Evolutionary conservation across 1,284 basidiomycete species (phyloP), one percentile per base, ranked within the genome.

Genomic region (Phellinidium pouzarii): DNA sequence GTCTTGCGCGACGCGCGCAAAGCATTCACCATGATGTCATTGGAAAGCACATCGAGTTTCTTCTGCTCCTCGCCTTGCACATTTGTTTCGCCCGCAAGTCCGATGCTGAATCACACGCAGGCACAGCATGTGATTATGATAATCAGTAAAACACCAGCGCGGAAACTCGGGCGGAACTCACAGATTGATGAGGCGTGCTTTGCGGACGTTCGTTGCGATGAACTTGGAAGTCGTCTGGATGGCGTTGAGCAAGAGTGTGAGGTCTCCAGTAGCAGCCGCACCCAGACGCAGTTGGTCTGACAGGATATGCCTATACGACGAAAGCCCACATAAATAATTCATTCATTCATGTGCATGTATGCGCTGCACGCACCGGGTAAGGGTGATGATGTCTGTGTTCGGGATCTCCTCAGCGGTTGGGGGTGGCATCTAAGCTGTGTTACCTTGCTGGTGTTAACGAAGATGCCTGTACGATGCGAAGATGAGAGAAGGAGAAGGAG

Each of bases 21-120:
- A 37, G 91, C 84, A 65, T 98, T 99, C 68, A 99, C 82, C 96
- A 99, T 99, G 78, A 99, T 99, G 68, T 99, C 94, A 71, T 99
- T 99, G 20, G 94, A 91, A 48, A 99, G 78, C 19, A 98, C 88
- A 66, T 98, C 95, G 53, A 99, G 79, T 74, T 99, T 99, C 80
- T 99, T 99, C 77, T 99, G 96, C 68, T 98, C 96, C 69, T 99
- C 96, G 46, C 96, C 96, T 70, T 96, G 93, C 11, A 96, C 89
- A 67, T 99, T 99, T 44, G 88, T 89, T 65, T 94, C 91, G 19
- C 96, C 96, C 9, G 96, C 96, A 19, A 94, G 78, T 31, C 96
- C 96, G 62, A 99, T 87, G 23, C 92, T 94, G 62, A 23, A 42
- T 42, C 40, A 42, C 23, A 6, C 17, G 40, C 34, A 34, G 9